Evolutionary conservation across 176 grass and related monocot species (phyloP), one percentile per base, ranked within the genome.

Genomic region (Dactylis glomerata): DNA sequence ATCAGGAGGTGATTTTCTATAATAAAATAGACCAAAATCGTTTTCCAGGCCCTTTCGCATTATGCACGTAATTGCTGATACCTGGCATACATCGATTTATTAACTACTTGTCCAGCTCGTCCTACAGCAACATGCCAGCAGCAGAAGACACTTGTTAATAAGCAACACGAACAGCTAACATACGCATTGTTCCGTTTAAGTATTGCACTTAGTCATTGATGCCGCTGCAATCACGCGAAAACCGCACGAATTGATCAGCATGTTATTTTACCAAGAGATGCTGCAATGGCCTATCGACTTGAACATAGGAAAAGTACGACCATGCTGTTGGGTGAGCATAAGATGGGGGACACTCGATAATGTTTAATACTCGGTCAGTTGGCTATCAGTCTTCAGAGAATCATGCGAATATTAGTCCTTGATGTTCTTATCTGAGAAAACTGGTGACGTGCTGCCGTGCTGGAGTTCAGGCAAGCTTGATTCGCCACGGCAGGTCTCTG

Each of bases 401-500:
- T 54, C 82, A 31, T 28, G 45, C 31, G 31, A 58, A 66, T 5
- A 51, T 26, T 56, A 5, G 16, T 10, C 15, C 22, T 7, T 50
- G 51, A 10, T 31, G 34, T 62, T 61, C 15, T n/a, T 65, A 33
- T 71, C 50, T 50, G 28, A 41, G 22, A 13, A 24, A 77, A 83
- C 5, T 23, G 20, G n/a, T 81, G n/a, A 33, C 63, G 64, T 44
- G 72, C 6, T 51, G 19, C 72, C 57, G 22, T 14, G 31, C 62
- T 32, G 32, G 69, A 70, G 66, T 12, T 17, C 8, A 70, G 61
- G 34, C 32, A 78, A 51, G 42, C 26, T 63, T 78, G 52, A 72
- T 86, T 77, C 42, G 24, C 32, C 72, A 90, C 83, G 72, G 52
- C 72, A 82, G 11, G 41, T 26, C 50, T 54, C 26, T 88, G 51